phyloP scores from a whole-genome alignment of 208 protist genomes.

The Trypanosoma avium region DNA sequence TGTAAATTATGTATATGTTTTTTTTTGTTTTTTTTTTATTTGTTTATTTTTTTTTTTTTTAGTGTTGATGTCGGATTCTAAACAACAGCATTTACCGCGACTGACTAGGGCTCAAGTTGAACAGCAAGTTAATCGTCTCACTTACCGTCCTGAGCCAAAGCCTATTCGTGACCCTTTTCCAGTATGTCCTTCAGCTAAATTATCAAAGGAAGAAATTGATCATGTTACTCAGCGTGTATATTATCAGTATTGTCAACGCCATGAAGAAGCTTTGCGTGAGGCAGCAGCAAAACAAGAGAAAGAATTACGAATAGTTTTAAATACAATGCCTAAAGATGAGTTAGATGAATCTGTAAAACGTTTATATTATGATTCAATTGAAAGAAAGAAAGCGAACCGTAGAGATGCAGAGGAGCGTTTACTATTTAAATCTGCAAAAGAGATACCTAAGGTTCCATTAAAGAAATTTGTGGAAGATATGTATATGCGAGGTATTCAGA shows the following conservation, averaged over 20 bases:
- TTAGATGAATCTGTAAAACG: conserved; percentile 47
- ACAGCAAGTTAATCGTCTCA: conserved; percentile 52
- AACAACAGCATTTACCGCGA: too few species aligned
- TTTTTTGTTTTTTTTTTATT: conserved; percentile 3
- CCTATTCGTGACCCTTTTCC: conserved; percentile 61
- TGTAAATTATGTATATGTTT: background rate
- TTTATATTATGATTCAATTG: conserved; percentile 48
- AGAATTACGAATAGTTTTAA: conserved; percentile 19
- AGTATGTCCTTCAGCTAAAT: conserved; percentile 47
- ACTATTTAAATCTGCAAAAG: conserved; percentile 31
- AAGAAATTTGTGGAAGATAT: conserved; percentile 73
- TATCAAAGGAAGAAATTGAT: conserved; percentile 49
- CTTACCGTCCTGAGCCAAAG: conserved; percentile 25
- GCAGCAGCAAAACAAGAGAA: conserved; percentile 24
- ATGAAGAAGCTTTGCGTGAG: conserved; percentile 28
- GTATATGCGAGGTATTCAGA: conserved; percentile 62
- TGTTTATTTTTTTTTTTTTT: background rate
- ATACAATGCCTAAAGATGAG: conserved; percentile 24
- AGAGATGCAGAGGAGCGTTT: conserved; percentile 39
- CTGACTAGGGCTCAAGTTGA: conserved; percentile 62
- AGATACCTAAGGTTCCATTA: conserved; percentile 32
- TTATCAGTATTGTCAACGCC: conserved; percentile 45
- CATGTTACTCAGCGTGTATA: conserved; percentile 73
- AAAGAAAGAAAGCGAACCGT: conserved; percentile 31
- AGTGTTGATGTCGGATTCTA: conserved; percentile 6